Conservation (phyloP, 352 stramenopile species). For the Discostella stelligera region DNA sequence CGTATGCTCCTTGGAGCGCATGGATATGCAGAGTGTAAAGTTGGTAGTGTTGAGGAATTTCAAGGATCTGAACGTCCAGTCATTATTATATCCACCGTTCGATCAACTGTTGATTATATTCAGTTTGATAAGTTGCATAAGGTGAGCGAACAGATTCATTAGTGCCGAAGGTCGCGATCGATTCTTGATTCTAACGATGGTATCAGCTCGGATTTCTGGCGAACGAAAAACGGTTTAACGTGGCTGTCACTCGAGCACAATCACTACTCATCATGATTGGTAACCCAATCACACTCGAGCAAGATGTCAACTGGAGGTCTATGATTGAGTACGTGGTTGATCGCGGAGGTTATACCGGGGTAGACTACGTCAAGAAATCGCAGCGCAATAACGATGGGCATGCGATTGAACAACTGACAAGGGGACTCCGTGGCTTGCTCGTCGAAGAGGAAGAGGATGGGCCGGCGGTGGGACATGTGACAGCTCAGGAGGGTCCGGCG, state of each 20-base stretch:
- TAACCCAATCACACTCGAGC: constrained; percentile 74
- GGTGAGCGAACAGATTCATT: constrained; percentile 6
- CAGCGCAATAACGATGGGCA: constrained; percentile 16
- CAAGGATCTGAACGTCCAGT: constrained; percentile 80
- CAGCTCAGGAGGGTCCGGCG: constrained; percentile 39
- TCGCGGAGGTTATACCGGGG: constrained; percentile 38
- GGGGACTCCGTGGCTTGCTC: constrained; percentile 17
- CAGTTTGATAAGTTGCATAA: constrained; percentile 63
- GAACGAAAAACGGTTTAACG: constrained; percentile 83
- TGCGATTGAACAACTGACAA: constrained; percentile 16
- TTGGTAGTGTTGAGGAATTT: constrained; percentile 82
- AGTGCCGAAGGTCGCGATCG: neutral
- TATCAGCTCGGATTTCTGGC: constrained; percentile 72
- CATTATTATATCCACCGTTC: constrained; percentile 83
- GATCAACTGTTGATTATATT: constrained; percentile 55
- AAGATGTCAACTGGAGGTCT: constrained; percentile 46
- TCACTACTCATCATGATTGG: constrained; percentile 83
- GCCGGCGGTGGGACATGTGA: constrained; percentile 27
- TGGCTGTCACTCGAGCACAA: constrained; percentile 82
- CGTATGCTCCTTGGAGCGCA: constrained; percentile 53
- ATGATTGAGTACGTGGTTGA: constrained; percentile 35
- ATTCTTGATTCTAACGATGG: neutral
- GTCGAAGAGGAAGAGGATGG: constrained; percentile 14
- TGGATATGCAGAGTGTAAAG: constrained; percentile 64
- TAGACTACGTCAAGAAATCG: constrained; percentile 21